A percentile compares a stretch with the other conserved stretches of the same genome.
These are phyloP conservation scores for Elasticomyces elasticus DNA, from an alignment of 495 filamentous ascomycete genomes.

Conservation along the genomic window DNA sequence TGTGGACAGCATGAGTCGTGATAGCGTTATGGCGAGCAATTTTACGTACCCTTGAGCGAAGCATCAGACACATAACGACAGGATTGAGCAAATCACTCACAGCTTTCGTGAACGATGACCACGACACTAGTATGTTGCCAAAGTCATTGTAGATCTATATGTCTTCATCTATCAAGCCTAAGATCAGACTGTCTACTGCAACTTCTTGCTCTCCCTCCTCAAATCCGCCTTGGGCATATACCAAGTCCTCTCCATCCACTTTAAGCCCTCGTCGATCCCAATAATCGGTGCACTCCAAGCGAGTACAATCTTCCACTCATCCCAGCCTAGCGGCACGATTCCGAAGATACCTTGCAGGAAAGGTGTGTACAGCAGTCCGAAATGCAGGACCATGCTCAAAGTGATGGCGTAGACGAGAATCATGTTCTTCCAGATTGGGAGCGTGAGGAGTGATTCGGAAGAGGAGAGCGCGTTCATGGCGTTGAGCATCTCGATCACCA, in stretches of 20 bases:
- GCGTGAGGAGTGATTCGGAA: constrained; percentile 85
- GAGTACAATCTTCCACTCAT: constrained; percentile 89
- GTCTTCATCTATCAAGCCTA: constrained; percentile 1
- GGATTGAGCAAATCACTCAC: no score
- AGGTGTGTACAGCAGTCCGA: constrained; percentile 85
- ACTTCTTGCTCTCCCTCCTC: constrained; percentile 10
- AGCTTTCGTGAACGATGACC: no score
- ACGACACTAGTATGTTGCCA: no score
- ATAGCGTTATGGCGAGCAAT: background rate
- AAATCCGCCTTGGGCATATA: constrained; percentile 27
- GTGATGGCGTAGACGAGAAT: constrained; percentile 90
- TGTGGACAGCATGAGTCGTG: background rate
- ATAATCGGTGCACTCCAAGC: constrained; percentile 86
- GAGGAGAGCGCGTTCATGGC: constrained; percentile 98
- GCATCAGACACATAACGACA: no score
- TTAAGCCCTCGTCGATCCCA: constrained; percentile 84
- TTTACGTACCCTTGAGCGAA: no score
- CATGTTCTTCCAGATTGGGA: constrained; percentile 94
- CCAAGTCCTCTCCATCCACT: constrained; percentile 63
- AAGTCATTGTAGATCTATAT: background rate
- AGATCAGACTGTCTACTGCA: background rate
- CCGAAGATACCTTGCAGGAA: constrained; percentile 82
- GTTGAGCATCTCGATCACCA: constrained; percentile 99
- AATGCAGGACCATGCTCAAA: constrained; percentile 93
- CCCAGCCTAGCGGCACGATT: constrained; percentile 78